Conservation (phyloP, 2,329 filamentous ascomycete genomes). For the Beauveria caledonica region DNA sequence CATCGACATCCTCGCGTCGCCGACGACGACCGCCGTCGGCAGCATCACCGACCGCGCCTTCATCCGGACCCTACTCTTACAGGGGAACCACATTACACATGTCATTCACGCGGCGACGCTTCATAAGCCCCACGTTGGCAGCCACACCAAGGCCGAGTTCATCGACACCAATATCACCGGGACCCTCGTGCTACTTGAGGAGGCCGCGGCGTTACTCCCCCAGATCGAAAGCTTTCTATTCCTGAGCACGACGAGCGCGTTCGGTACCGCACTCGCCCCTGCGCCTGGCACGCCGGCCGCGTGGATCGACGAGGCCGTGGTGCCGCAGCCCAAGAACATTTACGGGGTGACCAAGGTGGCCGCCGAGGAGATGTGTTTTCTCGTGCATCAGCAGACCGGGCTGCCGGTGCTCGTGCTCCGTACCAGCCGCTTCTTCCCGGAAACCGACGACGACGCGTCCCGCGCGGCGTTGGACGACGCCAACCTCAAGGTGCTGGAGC, state of each 20-base stretch:
- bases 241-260: conserved; percentile 38
- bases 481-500: conserved; percentile 41
- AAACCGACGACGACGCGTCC: conserved; percentile 36
- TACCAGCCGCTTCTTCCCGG: conserved; percentile 41
- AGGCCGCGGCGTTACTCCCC: conserved; percentile 20
- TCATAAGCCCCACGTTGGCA: conserved; percentile 40
- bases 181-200: conserved; percentile 34
- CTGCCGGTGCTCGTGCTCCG: conserved; percentile 36
- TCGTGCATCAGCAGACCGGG: conserved; percentile 29
- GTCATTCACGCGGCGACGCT: conserved; percentile 38
- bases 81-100: conserved; percentile 26
- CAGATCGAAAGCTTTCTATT: conserved; percentile 34
- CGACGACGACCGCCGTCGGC: conserved; percentile 28
- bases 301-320: conserved; percentile 36
- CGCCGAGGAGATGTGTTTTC: conserved; percentile 38
- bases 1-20: conserved; percentile 33
- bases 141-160: conserved; percentile 35
- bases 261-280: conserved; percentile 33
- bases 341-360: conserved; percentile 41
- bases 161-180: conserved; percentile 37
- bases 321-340: conserved; percentile 37
- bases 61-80: conserved; percentile 24
- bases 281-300: conserved; percentile 27
- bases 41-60: conserved; percentile 30
- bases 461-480: conserved; percentile 28